Evolutionary conservation across 2,329 filamentous ascomycete genomes (phyloP).

Genomic region (Sclerotinia spermophila): DNA sequence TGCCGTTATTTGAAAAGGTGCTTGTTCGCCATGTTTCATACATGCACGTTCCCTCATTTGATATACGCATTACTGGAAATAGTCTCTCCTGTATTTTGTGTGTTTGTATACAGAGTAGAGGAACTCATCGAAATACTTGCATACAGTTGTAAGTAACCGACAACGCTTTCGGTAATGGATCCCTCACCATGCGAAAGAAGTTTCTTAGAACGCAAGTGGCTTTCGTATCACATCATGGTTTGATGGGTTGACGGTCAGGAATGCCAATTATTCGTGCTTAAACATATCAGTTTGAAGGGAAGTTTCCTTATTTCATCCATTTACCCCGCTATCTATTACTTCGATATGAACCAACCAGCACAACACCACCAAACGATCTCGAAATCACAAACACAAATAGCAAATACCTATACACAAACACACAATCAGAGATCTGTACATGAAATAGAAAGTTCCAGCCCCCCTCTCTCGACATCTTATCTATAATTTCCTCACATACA

Average conservation of each 20-base stretch:
- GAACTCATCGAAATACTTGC: not conserved
- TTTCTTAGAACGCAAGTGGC: not conserved
- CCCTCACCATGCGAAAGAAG: not conserved
- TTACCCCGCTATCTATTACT: not conserved
- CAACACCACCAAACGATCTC: not conserved
- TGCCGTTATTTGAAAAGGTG: not conserved
- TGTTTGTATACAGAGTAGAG: not conserved
- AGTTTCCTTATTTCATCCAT: not conserved
- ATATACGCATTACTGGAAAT: not conserved
- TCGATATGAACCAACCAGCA: not conserved
- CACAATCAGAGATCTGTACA: not conserved
- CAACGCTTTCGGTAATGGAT: not conserved
- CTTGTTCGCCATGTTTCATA: not conserved
- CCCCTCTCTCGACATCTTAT: not conserved
- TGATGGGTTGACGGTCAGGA: not conserved
- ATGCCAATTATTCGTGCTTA: not conserved
- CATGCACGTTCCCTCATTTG: not conserved
- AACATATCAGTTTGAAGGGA: not conserved
- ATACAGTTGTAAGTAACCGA: not conserved
- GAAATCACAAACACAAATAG: not conserved
- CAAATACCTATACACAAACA: not conserved
- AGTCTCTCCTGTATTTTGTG: not conserved
- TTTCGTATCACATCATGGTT: not conserved
- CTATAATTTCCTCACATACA: not conserved
- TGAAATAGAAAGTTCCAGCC: not conserved